A percentile compares a stretch with the other conserved stretches of the same genome.
Conservation (phyloP, 148 eudicot genomes). For the Amaranthus hypochondriacus region DNA sequence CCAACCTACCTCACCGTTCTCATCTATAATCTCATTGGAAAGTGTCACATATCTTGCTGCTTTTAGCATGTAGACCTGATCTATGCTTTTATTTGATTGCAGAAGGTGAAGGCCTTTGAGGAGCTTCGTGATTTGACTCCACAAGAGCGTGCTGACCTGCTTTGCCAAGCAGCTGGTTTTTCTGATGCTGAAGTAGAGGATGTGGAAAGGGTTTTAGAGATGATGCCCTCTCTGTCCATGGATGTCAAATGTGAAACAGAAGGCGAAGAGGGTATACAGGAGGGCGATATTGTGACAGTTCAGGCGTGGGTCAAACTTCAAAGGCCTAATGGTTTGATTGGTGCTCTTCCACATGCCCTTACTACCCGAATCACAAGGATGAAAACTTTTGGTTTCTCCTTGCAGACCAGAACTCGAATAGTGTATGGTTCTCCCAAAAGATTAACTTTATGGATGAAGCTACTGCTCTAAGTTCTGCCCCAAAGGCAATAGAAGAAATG, state of each 20-base stretch:
- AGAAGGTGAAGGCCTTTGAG: slow-evolving; percentile 73
- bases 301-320: slow-evolving; percentile 74
- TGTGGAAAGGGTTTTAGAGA: slow-evolving; percentile 68
- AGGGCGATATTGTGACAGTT: slow-evolving; percentile 72
- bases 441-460: slow-evolving; percentile 77
- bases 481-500: slow-evolving; percentile 57
- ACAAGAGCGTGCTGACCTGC: slow-evolving; percentile 60
- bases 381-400: slow-evolving; percentile 81
- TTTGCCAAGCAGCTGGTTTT: slow-evolving; percentile 57
- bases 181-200: slow-evolving; percentile 57
- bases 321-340: slow-evolving; percentile 63
- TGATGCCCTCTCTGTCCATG: slow-evolving; percentile 65
- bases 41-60: background rate
- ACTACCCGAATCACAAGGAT: slow-evolving; percentile 75
- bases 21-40: background rate
- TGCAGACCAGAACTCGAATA: slow-evolving; percentile 61
- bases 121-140: slow-evolving; percentile 65
- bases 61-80: slow-evolving; percentile 10
- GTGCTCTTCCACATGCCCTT: slow-evolving; percentile 79
- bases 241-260: slow-evolving; percentile 80
- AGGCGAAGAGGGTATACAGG: slow-evolving; percentile 89
- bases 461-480: slow-evolving; percentile 59
- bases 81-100: slow-evolving; percentile 16
- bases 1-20: background rate
- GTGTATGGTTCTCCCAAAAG: slow-evolving; percentile 80